Evolutionary conservation across 306 rosid genomes (phyloP).

Genomic region (Heteromeles arbutifolia): DNA sequence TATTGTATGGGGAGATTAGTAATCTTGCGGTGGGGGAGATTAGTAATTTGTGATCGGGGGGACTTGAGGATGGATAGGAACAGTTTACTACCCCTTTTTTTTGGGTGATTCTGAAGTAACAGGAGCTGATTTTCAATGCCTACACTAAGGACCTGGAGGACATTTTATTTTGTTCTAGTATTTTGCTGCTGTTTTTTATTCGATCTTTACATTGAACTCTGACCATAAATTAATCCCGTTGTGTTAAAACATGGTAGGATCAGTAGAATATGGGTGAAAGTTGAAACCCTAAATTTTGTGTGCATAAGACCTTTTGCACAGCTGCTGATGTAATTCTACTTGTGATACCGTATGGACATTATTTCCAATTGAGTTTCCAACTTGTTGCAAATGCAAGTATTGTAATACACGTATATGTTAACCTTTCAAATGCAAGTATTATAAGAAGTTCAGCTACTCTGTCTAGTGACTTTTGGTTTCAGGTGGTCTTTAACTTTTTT

Average conservation of each 20-base stretch:
- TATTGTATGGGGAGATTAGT: neutral
- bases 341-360: neutral
- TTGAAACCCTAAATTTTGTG: conserved; percentile 36
- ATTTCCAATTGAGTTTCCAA: neutral
- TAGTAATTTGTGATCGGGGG: neutral
- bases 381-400: neutral
- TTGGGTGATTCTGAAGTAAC: conserved; percentile 5
- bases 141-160: conserved; percentile 3
- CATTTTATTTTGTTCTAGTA: neutral
- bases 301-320: conserved; percentile 13
- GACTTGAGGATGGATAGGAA: conserved; percentile 2
- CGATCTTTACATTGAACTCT: neutral
- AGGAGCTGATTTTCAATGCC: conserved; percentile 19
- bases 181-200: neutral
- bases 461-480: neutral
- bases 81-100: conserved; percentile 11
- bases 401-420: no score
- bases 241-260: conserved; percentile 8
- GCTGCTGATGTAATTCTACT: conserved; percentile 4
- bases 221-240: neutral
- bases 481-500: neutral
- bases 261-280: conserved; percentile 12
- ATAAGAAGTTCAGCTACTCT: neutral
- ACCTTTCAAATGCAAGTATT: neutral
- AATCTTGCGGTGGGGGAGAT: neutral